phyloP scores from a whole-genome alignment of 148 eudicot species.

The Cornus controversa region DNA sequence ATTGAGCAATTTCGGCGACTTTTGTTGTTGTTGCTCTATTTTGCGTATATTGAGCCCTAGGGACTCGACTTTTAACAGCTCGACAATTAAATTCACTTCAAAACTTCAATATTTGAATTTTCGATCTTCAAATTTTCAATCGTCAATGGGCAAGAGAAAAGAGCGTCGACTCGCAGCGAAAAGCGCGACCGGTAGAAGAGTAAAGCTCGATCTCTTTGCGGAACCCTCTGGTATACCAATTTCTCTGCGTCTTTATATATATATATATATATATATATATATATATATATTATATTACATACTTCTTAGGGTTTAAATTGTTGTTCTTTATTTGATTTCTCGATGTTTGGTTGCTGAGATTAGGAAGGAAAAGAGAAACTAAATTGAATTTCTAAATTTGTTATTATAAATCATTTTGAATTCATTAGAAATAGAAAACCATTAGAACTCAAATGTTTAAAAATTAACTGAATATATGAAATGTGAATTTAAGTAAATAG shows the following conservation, averaged over 20 bases:
- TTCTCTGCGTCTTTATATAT: background rate
- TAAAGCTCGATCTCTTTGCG: constrained; percentile 90
- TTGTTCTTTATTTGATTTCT: background rate
- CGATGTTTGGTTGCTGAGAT: background rate
- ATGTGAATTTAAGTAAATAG: too few species aligned
- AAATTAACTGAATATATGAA: too few species aligned
- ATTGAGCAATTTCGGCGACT: too few species aligned
- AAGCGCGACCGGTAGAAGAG: constrained; percentile 72
- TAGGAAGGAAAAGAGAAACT: background rate
- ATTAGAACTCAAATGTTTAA: too few species aligned
- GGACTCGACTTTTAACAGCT: background rate
- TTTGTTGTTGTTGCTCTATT: background rate
- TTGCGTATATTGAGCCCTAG: background rate
- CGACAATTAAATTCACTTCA: background rate
- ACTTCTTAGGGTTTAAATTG: background rate
- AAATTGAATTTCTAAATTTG: background rate
- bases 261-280: background rate
- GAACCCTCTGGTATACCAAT: constrained; percentile 87
- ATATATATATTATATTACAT: background rate
- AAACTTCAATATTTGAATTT: background rate
- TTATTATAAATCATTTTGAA: background rate
- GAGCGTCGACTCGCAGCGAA: constrained; percentile 82
- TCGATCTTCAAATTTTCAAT: background rate
- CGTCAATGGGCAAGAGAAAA: constrained; percentile 78
- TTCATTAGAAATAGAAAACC: too few species aligned